Base-by-base conservation (phyloP, 495 filamentous ascomycete species). In the Xeromyces bisporus region DNA sequence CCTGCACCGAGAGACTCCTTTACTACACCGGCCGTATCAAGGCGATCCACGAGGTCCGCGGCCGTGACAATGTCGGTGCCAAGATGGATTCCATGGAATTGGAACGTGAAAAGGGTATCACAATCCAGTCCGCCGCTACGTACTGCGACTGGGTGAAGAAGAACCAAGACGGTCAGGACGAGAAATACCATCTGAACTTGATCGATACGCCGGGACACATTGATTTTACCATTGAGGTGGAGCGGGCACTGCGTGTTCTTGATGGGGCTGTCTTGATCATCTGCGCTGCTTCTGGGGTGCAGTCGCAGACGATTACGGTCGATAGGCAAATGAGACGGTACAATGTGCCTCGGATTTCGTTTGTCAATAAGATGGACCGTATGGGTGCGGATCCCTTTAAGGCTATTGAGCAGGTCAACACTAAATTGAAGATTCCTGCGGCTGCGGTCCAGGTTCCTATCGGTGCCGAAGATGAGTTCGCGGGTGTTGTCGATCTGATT, bases 1-100 rank as follows among this genome's bases (percentile, higher is more conserved):
- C 91, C 20, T 80, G 73, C 41, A 96, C 87, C 33, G 91, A 99
- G 53, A 80, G 91, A 45, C 85, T 99, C 31, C 80, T 99, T 36
- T 99, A 83, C 68, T 99, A 99, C 56, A 99, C 91, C 17, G 91
- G 91, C 36, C 76, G 89, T 48, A 91, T 92, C 60, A 87, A 87
- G 49, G 70, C 84, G 3, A 96, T 99, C 42, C 91, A 99, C 58
- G 91, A 99, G 60, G 91, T 99, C 18, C 72, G 91, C 39, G 91
- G 91, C 21, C 83, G 83, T 42, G 91, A 99, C 62, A 73, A 77
- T 23, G 84, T 96, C 12, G 91, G 91, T 42, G 91, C 91, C 28
- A 99, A 99, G 62, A 99, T 99, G 91, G 91, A 99, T 66, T 93
- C 85, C 6, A 99, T 99, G 91, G 91, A 96, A 29, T 59, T 99